These are phyloP conservation scores for Paramecium tetraurelia DNA, from an alignment of 73 alveolate species.

Conservation along the genomic window DNA sequence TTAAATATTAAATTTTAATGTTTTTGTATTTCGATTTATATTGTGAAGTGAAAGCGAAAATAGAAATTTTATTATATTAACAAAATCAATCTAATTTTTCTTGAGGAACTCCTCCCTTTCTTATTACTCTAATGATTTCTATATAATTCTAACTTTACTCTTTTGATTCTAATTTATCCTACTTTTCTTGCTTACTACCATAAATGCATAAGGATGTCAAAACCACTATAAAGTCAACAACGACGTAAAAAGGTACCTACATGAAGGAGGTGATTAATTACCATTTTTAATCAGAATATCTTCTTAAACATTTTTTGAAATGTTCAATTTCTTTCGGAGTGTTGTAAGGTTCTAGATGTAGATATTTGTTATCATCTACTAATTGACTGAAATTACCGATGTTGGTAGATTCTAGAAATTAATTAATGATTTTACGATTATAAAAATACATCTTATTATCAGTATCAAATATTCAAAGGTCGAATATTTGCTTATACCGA, in stretches of 20 bases:
- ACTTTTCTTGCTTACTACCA: neutral
- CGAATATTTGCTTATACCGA: neutral
- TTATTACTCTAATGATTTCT: neutral
- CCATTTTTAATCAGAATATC: constrained; percentile 34
- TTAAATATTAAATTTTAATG: too few species aligned
- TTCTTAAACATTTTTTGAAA: constrained; percentile 20
- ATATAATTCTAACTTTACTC: neutral
- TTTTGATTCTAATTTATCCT: neutral
- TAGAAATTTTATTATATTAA: neutral
- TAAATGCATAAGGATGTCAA: neutral
- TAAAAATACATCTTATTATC: constrained; percentile 13
- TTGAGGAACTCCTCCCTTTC: neutral
- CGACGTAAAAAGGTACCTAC: neutral
- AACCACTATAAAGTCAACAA: neutral
- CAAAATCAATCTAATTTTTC: neutral
- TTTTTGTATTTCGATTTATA: too few species aligned
- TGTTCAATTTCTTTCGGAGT: neutral
- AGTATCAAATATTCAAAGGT: constrained; percentile 9
- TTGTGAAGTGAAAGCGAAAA: too few species aligned
- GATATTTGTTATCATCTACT: neutral
- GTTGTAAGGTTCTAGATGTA: neutral
- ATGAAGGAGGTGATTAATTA: neutral
- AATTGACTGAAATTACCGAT: neutral
- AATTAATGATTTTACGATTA: neutral
- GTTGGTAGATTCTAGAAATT: neutral